These are phyloP conservation scores for Fragilaria crotonensis DNA, from an alignment of 108 stramenopile genomes.

Conservation along the genomic window DNA sequence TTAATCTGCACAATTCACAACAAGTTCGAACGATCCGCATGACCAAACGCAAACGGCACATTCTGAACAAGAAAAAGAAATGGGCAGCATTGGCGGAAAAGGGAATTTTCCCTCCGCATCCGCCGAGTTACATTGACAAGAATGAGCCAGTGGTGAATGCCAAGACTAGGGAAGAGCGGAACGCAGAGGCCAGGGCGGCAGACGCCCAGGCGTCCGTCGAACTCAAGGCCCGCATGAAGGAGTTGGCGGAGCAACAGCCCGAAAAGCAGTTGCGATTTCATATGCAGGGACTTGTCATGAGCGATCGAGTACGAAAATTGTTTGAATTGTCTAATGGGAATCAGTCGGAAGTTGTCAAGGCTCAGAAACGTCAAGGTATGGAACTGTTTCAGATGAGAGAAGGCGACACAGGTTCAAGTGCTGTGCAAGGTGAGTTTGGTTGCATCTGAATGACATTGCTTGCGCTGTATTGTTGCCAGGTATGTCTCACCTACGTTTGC, in stretches of 20 bases:
- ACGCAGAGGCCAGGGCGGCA: constrained; percentile 38
- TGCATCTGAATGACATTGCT: neutral
- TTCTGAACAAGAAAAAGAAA: constrained; percentile 22
- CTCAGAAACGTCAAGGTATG: constrained; percentile 80
- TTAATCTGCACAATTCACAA: no score
- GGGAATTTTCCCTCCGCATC: constrained; percentile 38
- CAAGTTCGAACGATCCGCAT: constrained; percentile 35
- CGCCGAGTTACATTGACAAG: constrained; percentile 55
- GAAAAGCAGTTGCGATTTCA: constrained; percentile 7
- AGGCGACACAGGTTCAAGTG: constrained; percentile 72
- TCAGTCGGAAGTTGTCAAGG: constrained; percentile 65
- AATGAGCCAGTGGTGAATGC: constrained; percentile 67
- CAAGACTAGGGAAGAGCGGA: constrained; percentile 48
- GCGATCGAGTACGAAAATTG: constrained; percentile 62
- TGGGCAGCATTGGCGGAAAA: constrained; percentile 26
- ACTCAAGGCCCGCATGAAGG: constrained; percentile 50
- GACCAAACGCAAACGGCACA: constrained; percentile 26
- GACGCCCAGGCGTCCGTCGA: constrained; percentile 44
- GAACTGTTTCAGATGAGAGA: constrained; percentile 80
- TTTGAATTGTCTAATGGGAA: constrained; percentile 74
- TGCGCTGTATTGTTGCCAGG: neutral
- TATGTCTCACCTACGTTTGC: neutral
- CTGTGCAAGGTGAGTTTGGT: constrained; percentile 46
- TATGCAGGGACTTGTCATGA: constrained; percentile 32
- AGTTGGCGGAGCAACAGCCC: constrained; percentile 1